Conservation (phyloP, 352 stramenopile species). For the Aphanomyces euteiches region DNA sequence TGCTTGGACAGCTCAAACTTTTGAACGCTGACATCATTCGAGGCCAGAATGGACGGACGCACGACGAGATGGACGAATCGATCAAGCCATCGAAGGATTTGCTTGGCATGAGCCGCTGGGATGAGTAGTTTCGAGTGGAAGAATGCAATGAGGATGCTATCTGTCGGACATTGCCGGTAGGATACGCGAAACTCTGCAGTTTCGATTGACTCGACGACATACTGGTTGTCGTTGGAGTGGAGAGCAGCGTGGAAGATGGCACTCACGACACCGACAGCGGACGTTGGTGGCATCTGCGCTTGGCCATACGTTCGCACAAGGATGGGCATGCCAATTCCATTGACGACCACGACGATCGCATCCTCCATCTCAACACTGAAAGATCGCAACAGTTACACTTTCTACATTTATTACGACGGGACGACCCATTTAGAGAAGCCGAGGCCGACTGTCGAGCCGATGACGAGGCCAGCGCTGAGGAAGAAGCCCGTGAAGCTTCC, state of each 20-base stretch:
- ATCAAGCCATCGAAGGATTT: slow-evolving; percentile 8
- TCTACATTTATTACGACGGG: too few relatives aligned
- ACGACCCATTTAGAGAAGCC: neutral
- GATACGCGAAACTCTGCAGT: neutral
- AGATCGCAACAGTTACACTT: too few relatives aligned
- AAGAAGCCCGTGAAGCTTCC: slow-evolving; percentile 14
- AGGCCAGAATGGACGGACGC: neutral
- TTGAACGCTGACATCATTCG: slow-evolving; percentile 2
- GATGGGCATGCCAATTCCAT: slow-evolving; percentile 47
- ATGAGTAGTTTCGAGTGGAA: slow-evolving; percentile 5
- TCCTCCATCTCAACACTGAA: slow-evolving; percentile 26
- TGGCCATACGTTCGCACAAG: slow-evolving; percentile 48
- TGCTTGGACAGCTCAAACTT: slow-evolving; percentile 24
- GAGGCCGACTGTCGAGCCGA: slow-evolving; percentile 1
- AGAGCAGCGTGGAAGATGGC: slow-evolving; percentile 46
- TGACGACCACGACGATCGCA: slow-evolving; percentile 48
- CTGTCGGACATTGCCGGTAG: neutral
- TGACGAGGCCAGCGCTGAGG: slow-evolving; percentile 7
- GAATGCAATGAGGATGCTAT: slow-evolving; percentile 14
- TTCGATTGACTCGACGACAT: neutral
- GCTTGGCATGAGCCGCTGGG: neutral
- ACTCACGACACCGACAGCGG: slow-evolving; percentile 45
- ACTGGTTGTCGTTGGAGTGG: neutral
- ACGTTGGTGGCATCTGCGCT: slow-evolving; percentile 43
- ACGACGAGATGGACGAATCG: neutral